Evolutionary conservation across 805 yeast species (phyloP), one percentile per base, ranked within the genome.

Genomic region (Ogataea sp.): DNA sequence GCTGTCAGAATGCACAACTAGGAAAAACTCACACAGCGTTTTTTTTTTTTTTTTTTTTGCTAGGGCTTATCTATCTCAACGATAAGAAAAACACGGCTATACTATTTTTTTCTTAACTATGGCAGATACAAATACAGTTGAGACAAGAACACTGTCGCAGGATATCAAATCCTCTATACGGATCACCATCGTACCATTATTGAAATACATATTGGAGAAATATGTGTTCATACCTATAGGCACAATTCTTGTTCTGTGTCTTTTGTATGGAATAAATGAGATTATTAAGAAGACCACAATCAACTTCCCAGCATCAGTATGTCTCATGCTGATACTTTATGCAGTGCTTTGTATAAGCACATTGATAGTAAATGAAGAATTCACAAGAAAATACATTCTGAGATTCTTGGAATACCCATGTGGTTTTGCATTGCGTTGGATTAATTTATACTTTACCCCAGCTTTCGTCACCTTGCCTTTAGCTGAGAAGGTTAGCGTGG

Each of bases 391-490:
- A 33, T 30, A 40, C 16, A 29, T 60, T 2, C 55, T 59, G 40
- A 47, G 46, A 30, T 45, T 56, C 25, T 58, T 79, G 36, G 77
- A 79, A 36, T 71, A 81, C n/a, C 75, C 86, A 14, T 72, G 73
- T 62, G 81, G 82, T 44, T 80, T 82, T 55, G 67, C 81, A 2
- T 64, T 83, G 37, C 68, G 81, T 40, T 83, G 93, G 90, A 84
- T 84, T 59, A 82, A 80, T 53, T 70, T 81, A 6, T 82, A 79
- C 52, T 84, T 83, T 65, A 77, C 85, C 1, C 90, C 93, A 1
- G 78, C 88, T 0, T 83, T 84, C 52, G 75, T 83, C 28, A 72
- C 80, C 0, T 66, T 83, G 26, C 90, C 90, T 0, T 65, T 83
- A 39, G 72, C 85, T 11, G 70, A 73, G n/a, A 71, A 72, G 43